phyloP scores from a whole-genome alignment of 345 rosid species.

The Schrenkiella parvula region DNA sequence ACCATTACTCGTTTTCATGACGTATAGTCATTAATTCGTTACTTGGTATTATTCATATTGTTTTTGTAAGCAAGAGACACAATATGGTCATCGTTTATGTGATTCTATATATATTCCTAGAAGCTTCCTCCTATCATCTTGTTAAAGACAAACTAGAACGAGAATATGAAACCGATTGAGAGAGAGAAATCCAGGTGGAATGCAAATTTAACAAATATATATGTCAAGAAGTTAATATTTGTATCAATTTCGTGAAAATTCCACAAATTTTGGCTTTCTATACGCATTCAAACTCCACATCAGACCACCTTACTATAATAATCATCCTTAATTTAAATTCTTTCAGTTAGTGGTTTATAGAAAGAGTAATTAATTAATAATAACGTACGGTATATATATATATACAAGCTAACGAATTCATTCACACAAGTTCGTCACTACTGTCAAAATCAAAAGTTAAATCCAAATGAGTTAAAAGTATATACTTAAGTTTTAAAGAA shows the following conservation, averaged over 20 bases:
- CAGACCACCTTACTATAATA: not conserved
- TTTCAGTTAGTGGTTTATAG: not conserved
- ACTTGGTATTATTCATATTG: not conserved
- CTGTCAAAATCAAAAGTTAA: not conserved
- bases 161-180: not conserved
- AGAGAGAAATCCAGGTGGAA: not conserved
- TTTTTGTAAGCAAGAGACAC: conserved; percentile 1
- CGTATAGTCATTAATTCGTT: conserved; percentile 17
- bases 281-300: not conserved
- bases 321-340: not conserved
- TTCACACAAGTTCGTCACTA: conserved; percentile 15
- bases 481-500: not conserved
- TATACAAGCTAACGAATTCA: not conserved
- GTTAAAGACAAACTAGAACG: not conserved
- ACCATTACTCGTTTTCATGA: conserved; percentile 26
- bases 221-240: not conserved
- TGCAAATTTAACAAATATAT: not conserved
- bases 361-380: not conserved
- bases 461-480: not conserved
- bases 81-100: not conserved
- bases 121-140: conserved; percentile 21
- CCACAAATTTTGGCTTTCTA: not conserved
- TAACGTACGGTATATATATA: not conserved
- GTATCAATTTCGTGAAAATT: not conserved
- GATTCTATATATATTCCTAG: not conserved